phyloP scores from a whole-genome alignment of 768 basidiomycete species.

The Russula sp. region DNA sequence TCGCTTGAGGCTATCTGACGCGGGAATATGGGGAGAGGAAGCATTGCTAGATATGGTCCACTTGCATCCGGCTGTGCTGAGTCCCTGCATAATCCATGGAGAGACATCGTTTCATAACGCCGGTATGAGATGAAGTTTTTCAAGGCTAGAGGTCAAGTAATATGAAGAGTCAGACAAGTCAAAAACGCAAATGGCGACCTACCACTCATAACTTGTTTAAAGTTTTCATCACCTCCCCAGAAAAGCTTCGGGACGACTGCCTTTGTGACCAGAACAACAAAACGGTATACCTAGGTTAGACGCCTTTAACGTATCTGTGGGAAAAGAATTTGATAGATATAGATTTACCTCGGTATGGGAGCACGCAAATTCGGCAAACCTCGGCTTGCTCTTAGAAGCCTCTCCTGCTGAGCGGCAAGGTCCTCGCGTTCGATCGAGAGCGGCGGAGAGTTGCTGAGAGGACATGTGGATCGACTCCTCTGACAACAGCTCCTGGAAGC shows the following conservation, averaged over 20 bases:
- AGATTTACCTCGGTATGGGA: conserved; percentile 54
- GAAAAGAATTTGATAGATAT: neutral
- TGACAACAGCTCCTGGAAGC: conserved; percentile 67
- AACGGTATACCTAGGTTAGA: conserved; percentile 62
- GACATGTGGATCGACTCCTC: conserved; percentile 56
- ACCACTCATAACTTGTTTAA: conserved; percentile 57
- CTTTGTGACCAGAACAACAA: conserved; percentile 59
- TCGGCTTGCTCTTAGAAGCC: conserved; percentile 52
- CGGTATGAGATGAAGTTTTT: conserved; percentile 70
- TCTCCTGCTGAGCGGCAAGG: conserved; percentile 48
- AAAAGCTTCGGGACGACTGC: conserved; percentile 68
- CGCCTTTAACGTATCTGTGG: neutral
- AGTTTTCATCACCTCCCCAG: conserved; percentile 75
- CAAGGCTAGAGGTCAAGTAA: conserved; percentile 49
- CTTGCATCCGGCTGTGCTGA: conserved; percentile 69
- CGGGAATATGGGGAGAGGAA: conserved; percentile 46
- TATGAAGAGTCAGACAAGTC: neutral
- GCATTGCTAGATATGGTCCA: conserved; percentile 62
- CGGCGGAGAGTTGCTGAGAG: conserved; percentile 48
- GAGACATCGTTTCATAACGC: conserved; percentile 74
- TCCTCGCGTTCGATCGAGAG: conserved; percentile 49
- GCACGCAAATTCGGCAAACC: conserved; percentile 77
- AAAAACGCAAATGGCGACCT: conserved; percentile 6
- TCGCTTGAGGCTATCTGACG: conserved; percentile 70
- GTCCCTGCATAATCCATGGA: conserved; percentile 78